A percentile compares a stretch with the other conserved stretches of the same genome.
Evolutionary conservation across 2,329 filamentous ascomycete genomes (phyloP).

Genomic region (Tolypocladium sp.): DNA sequence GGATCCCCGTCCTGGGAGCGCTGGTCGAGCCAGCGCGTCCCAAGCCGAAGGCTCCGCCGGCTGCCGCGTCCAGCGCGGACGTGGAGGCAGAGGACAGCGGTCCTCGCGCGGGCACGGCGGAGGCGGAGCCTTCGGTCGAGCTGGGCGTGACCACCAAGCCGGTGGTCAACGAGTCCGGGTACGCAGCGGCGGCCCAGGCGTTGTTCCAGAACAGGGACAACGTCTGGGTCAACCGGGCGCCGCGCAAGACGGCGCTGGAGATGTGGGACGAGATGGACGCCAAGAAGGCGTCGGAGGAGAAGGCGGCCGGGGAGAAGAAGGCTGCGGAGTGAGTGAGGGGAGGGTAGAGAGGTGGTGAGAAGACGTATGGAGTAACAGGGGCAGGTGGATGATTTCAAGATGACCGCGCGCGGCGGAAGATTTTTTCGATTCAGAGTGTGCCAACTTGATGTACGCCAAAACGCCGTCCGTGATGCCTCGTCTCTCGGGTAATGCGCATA

Average conservation of each 20-base stretch:
- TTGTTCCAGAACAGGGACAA: constrained; percentile 11
- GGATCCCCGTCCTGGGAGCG: not conserved
- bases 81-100: not conserved
- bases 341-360: no score
- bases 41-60: not conserved
- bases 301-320: not conserved
- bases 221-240: constrained; percentile 9
- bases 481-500: not conserved
- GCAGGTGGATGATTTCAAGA: not conserved
- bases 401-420: not conserved
- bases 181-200: not conserved
- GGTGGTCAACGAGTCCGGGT: not conserved
- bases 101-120: not conserved
- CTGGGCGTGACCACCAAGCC: not conserved
- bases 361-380: not conserved
- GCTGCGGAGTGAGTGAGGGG: not conserved
- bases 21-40: not conserved
- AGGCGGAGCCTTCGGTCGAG: not conserved
- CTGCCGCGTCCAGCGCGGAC: not conserved
- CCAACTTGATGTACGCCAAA: not conserved
- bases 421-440: not conserved
- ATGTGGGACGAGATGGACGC: constrained; percentile 11
- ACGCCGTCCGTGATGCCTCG: not conserved
- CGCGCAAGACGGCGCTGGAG: constrained; percentile 15
- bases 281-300: not conserved